Conservation (phyloP, 2,329 filamentous ascomycete species). For the Leptographium wingfieldii region DNA sequence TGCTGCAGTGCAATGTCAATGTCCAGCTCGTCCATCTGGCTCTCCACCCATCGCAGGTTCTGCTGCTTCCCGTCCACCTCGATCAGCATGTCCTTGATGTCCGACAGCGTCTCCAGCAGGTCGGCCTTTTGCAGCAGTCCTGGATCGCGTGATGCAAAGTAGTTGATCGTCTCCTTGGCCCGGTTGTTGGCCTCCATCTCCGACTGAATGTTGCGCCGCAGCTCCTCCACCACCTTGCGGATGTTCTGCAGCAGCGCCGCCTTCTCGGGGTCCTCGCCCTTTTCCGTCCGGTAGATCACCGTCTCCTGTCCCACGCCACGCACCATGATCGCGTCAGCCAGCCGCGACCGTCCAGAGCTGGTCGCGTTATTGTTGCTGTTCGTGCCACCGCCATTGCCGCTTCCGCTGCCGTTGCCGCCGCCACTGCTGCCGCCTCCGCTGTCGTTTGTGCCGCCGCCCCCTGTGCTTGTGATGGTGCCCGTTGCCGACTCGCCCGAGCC, state of each 20-base stretch:
- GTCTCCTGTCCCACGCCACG: constrained; percentile 76
- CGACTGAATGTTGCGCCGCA: constrained; percentile 72
- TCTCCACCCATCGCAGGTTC: constrained; percentile 89
- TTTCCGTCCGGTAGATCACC: constrained; percentile 87
- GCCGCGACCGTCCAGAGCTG: constrained; percentile 42
- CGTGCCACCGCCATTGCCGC: constrained; percentile 7
- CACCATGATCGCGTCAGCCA: constrained; percentile 81
- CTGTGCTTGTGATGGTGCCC: background rate
- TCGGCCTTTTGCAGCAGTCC: constrained; percentile 68
- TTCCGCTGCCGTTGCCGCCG: constrained; percentile 15
- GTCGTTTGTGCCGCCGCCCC: background rate
- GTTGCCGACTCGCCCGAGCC: constrained; percentile 25
- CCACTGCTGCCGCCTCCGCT: constrained; percentile 4
- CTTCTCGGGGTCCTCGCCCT: constrained; percentile 68
- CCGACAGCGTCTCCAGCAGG: constrained; percentile 63
- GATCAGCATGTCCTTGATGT: constrained; percentile 77
- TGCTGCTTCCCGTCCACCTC: constrained; percentile 96
- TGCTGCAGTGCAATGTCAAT: constrained; percentile 88
- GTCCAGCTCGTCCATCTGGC: constrained; percentile 88
- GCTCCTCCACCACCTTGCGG: constrained; percentile 81
- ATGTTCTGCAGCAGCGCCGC: constrained; percentile 73
- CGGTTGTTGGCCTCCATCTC: constrained; percentile 83
- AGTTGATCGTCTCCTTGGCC: constrained; percentile 72
- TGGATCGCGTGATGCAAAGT: constrained; percentile 68
- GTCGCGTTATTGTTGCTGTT: background rate